Base-by-base conservation (phyloP, 2,329 filamentous ascomycete species). In the Fusarium sp. region DNA sequence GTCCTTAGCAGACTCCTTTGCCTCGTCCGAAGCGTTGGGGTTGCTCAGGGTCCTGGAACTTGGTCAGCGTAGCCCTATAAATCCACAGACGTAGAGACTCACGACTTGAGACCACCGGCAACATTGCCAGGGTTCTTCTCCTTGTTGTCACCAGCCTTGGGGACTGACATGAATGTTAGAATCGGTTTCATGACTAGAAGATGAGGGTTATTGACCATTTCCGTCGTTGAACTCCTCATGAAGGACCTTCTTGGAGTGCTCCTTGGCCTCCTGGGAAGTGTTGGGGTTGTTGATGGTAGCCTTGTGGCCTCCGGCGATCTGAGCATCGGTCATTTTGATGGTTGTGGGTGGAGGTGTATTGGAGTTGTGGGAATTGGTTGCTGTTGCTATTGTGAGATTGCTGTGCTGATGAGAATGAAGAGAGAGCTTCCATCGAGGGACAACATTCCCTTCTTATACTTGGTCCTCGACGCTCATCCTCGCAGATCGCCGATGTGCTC, bases 271-370 rank as follows among this genome's bases (percentile, higher is more conserved):
- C 55, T 86, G 74, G 0, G 85, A 87, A 59, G 81, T 83, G 76
- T 86, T 85, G 69, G 85, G 84, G 80, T 87, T 87, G 76, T 83
- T 83, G 65, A 87, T 72, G 75, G 82, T 85, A 62, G 85, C 86
- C 82, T 89, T 88, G 82, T 88, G 86, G 77, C 86, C 86, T 64
- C 83, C 84, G 69, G 84, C 82, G 68, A 86, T 73, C 67, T 87
- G 83, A 77, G 82, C 81, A 70, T 84, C 80, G 78, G 83, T 77
- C 83, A 85, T 86, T 40, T 69, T 82, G 76, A 65, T 77, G 18
- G 77, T 67, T 9, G 49, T 59, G 16, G 34, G 16, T 25, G 20
- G 16, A 23, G 20, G 23, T 50, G 4, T 34, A 29, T 58, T 14
- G 25, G 46, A 18, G 29, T 44, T 10, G 14, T 18, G 65, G 14